phyloP scores from a whole-genome alignment of 495 filamentous ascomycete species.

The Margaritispora aquatica region DNA sequence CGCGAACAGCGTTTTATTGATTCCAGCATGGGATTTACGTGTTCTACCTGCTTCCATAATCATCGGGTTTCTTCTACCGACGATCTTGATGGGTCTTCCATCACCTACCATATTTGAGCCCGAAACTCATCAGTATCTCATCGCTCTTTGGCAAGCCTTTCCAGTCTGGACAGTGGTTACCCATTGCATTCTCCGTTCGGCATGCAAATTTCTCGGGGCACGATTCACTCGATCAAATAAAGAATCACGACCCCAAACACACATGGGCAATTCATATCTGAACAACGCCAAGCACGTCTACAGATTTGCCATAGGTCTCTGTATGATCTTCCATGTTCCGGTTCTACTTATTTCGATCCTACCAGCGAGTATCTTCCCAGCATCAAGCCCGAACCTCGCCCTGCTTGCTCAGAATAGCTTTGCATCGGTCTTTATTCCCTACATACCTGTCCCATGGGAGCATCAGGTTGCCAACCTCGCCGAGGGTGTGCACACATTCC shows the following conservation, averaged over 20 bases:
- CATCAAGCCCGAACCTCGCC: constrained; percentile 26
- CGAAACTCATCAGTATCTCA: constrained; percentile 48
- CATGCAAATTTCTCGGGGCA: not conserved
- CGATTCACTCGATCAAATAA: constrained; percentile 9
- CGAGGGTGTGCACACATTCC: constrained; percentile 43
- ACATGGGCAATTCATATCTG: constrained; percentile 27
- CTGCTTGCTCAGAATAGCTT: constrained; percentile 35
- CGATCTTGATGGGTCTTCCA: constrained; percentile 45
- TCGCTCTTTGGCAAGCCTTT: constrained; percentile 56
- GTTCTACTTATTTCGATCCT: constrained; percentile 37
- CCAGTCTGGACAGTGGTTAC: constrained; percentile 40
- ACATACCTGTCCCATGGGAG: constrained; percentile 20
- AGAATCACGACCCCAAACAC: constrained; percentile 20
- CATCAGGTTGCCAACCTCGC: constrained; percentile 36
- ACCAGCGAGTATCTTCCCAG: constrained; percentile 29
- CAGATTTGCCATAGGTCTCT: constrained; percentile 41
- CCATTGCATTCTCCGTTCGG: constrained; percentile 10
- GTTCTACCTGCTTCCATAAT: constrained; percentile 41
- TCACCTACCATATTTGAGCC: constrained; percentile 35
- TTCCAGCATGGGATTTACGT: constrained; percentile 39
- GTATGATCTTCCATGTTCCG: constrained; percentile 38
- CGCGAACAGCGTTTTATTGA: constrained; percentile 33
- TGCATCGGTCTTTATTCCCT: constrained; percentile 25
- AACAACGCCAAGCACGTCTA: constrained; percentile 45
- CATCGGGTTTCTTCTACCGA: constrained; percentile 46